These are phyloP conservation scores for Cotoneaster glaucophyllus DNA, from an alignment of 306 rosid species.

Conservation along the genomic window DNA sequence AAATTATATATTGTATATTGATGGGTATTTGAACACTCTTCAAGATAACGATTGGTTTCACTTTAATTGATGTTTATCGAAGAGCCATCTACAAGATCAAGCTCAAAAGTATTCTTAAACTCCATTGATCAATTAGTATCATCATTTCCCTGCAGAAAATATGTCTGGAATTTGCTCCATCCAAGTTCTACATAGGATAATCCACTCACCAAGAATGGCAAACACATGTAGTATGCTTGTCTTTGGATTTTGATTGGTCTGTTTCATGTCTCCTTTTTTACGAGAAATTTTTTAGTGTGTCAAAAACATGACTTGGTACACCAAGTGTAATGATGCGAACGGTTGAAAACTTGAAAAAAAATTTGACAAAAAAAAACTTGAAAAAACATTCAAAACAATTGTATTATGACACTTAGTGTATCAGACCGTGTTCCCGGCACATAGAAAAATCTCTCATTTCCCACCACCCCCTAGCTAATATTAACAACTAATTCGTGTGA, in stretches of 20 bases:
- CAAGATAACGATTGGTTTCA: neutral
- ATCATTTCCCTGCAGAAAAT: neutral
- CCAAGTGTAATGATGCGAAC: too few species aligned
- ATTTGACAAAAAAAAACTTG: too few species aligned
- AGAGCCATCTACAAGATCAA: neutral
- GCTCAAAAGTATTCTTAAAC: neutral
- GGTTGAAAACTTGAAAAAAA: too few species aligned
- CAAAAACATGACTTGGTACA: too few species aligned
- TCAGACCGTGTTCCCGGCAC: too few species aligned
- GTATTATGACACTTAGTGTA: too few species aligned
- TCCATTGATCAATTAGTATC: neutral
- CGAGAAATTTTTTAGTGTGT: too few species aligned
- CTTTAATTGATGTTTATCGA: neutral
- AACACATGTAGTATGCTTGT: constrained; percentile 41
- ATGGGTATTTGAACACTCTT: too few species aligned
- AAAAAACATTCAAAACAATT: too few species aligned
- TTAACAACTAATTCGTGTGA: constrained; percentile 20
- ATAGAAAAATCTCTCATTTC: constrained; percentile 13
- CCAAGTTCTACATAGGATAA: neutral
- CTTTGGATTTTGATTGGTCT: constrained; percentile 13
- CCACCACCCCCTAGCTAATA: constrained; percentile 27
- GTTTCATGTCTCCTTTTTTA: neutral
- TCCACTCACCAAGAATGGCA: constrained; percentile 37
- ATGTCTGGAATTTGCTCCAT: neutral
- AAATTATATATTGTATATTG: too few species aligned